A percentile compares a stretch with the other conserved stretches of the same genome.
These are phyloP conservation scores for Amanita fuliginea DNA, from an alignment of 768 basidiomycete species.

Conservation along the genomic window DNA sequence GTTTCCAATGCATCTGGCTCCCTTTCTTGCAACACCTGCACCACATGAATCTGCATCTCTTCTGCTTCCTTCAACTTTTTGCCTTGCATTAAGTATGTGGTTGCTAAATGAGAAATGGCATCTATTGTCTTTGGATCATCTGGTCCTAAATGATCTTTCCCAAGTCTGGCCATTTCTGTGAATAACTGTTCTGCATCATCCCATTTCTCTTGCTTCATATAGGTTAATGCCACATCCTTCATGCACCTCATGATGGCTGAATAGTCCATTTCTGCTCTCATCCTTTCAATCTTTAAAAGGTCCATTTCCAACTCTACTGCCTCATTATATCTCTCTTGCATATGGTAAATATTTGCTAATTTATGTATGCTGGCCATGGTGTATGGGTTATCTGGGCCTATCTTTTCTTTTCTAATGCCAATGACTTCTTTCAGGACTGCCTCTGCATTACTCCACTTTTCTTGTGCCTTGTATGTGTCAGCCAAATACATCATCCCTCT, in stretches of 20 bases:
- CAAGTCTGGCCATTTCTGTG: neutral
- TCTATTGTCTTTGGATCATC: neutral
- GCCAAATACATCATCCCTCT: neutral
- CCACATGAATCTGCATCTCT: neutral
- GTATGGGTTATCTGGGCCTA: neutral
- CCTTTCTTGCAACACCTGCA: neutral
- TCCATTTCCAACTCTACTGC: neutral
- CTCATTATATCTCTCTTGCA: neutral
- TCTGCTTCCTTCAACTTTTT: neutral
- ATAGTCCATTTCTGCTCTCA: neutral
- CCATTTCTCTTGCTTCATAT: neutral
- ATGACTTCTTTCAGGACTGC: neutral
- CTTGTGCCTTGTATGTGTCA: neutral
- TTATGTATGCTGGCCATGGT: neutral
- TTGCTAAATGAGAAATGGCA: neutral
- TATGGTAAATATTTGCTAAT: neutral
- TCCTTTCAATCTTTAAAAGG: neutral
- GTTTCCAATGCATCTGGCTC: neutral
- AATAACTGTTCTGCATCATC: neutral
- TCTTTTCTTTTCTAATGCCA: neutral
- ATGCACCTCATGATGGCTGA: neutral
- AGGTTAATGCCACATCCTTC: neutral
- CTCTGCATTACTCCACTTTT: constrained; percentile 2
- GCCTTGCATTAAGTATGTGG: neutral
- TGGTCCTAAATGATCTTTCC: neutral